Conservation (phyloP, 306 rosid genomes). For the Rosa chinensis region DNA sequence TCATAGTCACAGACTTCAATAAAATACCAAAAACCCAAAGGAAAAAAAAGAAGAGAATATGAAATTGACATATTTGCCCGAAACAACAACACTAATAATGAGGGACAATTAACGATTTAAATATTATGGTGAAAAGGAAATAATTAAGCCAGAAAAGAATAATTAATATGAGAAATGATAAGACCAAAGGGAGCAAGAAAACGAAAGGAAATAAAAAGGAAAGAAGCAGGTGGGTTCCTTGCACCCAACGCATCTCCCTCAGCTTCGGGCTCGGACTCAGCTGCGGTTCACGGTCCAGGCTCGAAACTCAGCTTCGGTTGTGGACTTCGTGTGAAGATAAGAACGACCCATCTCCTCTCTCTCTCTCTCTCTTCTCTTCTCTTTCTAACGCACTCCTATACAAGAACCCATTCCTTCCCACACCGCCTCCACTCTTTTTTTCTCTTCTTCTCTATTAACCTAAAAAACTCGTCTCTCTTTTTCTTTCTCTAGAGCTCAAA, state of each 20-base stretch:
- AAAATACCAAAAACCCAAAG: not conserved
- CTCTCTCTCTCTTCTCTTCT: slow-evolving; percentile 12
- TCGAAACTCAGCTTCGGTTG: slow-evolving; percentile 54
- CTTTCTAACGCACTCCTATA: slow-evolving; percentile 55
- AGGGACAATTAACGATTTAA: slow-evolving; percentile 25
- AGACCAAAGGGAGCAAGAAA: slow-evolving; percentile 55
- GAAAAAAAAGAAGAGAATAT: not conserved
- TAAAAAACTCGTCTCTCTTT: not conserved
- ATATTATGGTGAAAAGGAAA: not conserved
- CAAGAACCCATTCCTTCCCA: slow-evolving; percentile 73
- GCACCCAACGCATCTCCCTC: slow-evolving; percentile 56
- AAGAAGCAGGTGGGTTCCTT: slow-evolving; percentile 87
- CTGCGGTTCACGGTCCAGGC: not conserved
- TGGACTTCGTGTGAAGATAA: slow-evolving; percentile 84
- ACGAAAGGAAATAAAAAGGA: slow-evolving; percentile 67
- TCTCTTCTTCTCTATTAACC: slow-evolving; percentile 12
- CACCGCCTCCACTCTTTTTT: slow-evolving; percentile 44
- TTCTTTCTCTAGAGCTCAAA: slow-evolving; percentile 5
- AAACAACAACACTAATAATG: slow-evolving; percentile 25
- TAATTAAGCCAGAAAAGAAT: slow-evolving; percentile 8
- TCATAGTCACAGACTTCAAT: slow-evolving; percentile 8
- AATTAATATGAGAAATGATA: slow-evolving; percentile 32
- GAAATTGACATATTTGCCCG: slow-evolving; percentile 21
- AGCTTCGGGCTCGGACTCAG: slow-evolving; percentile 35
- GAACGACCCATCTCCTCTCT: slow-evolving; percentile 51